Evolutionary conservation across 495 filamentous ascomycete genomes (phyloP), one percentile per base, ranked within the genome.

Genomic region (Hypoxylon intermedium): DNA sequence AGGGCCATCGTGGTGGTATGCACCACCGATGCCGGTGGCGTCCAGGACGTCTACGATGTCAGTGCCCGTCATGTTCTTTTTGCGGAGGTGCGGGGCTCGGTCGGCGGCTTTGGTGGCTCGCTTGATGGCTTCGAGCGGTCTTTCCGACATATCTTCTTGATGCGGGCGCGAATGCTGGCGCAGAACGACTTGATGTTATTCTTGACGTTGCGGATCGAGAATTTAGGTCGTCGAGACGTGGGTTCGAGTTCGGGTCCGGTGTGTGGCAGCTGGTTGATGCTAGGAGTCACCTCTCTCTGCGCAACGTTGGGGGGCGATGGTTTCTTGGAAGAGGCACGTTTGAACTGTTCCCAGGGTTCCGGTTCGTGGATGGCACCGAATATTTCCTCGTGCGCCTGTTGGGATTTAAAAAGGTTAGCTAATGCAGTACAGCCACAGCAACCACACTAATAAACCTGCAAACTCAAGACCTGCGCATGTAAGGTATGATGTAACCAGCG

Each of bases 1-100:
- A 0, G 94, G 94, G 0, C 94, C 94, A 52, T 89, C 90, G 63
- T 98, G 94, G 70, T 98, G 94, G 67, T 96, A 98, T 2, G 78
- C 74, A 13, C 79, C 77, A 2, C 78, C 80, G 1, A 86, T 74
- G 6, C 70, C 67, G 0, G 77, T 72, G 46, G 78, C 74, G 63
- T 96, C 94, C 0, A 98, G 82, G 2, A 79, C 70, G 72, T 98
- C 94, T 61, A 98, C 92, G 9, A 79, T 78, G 67, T 98, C 94
- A 0, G 90, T 76, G 24, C 86, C 83, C 12, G 89, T 85, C 9
- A 87, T 77, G 46, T 84, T 83, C 45, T 80, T 85, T 58, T 83
- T 84, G 6, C 83, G 69, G 1, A 89, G 79, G 67, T 87, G 86
- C 0, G 81, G 84, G 2, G 83, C 71, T 13, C 85, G 83, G 53